Evolutionary conservation across 2,329 filamentous ascomycete genomes (phyloP).

Genomic region (Fusarium lyarnte): DNA sequence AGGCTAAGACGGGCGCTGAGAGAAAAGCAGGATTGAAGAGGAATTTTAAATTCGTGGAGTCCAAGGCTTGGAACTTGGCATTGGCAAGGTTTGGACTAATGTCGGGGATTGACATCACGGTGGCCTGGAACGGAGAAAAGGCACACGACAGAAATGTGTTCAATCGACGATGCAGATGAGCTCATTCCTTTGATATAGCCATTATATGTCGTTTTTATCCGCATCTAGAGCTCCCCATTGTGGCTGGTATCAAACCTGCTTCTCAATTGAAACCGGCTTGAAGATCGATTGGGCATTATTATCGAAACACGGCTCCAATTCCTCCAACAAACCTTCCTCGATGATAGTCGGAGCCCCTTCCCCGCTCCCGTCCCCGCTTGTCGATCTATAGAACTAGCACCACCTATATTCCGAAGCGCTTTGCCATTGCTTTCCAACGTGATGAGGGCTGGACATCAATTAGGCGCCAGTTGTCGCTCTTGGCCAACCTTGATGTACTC

Average conservation of each 20-base stretch:
- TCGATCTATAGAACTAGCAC: background rate
- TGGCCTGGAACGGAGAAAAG: background rate
- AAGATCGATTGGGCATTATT: background rate
- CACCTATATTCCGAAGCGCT: background rate
- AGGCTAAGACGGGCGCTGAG: background rate
- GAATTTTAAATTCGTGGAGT: background rate
- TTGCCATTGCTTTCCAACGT: too few species aligned
- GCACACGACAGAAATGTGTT: background rate
- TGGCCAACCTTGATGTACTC: too few species aligned
- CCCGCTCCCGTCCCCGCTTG: rapidly evolving
- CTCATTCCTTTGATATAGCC: background rate
- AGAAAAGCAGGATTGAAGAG: background rate
- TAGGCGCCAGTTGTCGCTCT: too few species aligned
- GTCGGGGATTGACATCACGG: slow-evolving; percentile 8
- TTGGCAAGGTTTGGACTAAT: background rate
- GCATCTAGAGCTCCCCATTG: rapidly evolving
- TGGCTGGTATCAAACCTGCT: background rate
- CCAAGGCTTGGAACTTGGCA: background rate
- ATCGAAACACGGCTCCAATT: background rate
- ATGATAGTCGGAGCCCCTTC: too few species aligned
- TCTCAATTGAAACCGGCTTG: too few species aligned
- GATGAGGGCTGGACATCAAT: too few species aligned
- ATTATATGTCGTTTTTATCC: background rate
- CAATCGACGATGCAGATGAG: background rate
- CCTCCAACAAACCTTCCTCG: background rate